Evolutionary conservation across 352 stramenopile genomes (phyloP).

Genomic region (Pythium dissimile): DNA sequence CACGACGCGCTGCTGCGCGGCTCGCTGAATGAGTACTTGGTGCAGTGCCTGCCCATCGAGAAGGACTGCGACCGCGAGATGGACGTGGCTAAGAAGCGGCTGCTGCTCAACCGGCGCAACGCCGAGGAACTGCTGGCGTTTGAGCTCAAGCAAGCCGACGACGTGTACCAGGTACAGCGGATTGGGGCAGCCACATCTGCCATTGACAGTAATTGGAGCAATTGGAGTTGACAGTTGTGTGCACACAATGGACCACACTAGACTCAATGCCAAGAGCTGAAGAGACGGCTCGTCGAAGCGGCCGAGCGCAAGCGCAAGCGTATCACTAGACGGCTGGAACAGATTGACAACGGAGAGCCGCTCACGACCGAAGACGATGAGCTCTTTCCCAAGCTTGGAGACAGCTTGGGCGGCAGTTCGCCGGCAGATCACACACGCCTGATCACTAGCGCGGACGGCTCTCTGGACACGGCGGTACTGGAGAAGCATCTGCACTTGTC

Average conservation of each 20-base stretch:
- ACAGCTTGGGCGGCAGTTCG: background rate
- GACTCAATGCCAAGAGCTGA: conserved; percentile 25
- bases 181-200: background rate
- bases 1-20: conserved; percentile 44
- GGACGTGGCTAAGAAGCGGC: conserved; percentile 45
- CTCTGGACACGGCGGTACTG: conserved; percentile 19
- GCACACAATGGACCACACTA: no score
- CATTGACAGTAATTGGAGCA: no score
- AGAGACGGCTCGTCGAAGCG: conserved; percentile 22
- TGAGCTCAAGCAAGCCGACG: conserved; percentile 68
- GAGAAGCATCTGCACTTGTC: conserved; percentile 26
- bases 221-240: no score
- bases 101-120: conserved; percentile 53
- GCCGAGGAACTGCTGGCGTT: conserved; percentile 60
- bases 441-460: background rate
- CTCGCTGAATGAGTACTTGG: conserved; percentile 56
- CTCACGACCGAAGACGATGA: conserved; percentile 1
- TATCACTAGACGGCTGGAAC: conserved; percentile 12
- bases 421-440: background rate
- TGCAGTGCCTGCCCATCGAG: conserved; percentile 58
- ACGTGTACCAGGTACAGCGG: conserved; percentile 53
- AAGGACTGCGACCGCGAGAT: conserved; percentile 42
- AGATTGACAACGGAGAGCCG: conserved; percentile 18
- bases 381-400: background rate
- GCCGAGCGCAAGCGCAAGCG: conserved; percentile 7